Base-by-base conservation (phyloP, 169 alveolate genomes). In the Plasmodium coatneyi region DNA sequence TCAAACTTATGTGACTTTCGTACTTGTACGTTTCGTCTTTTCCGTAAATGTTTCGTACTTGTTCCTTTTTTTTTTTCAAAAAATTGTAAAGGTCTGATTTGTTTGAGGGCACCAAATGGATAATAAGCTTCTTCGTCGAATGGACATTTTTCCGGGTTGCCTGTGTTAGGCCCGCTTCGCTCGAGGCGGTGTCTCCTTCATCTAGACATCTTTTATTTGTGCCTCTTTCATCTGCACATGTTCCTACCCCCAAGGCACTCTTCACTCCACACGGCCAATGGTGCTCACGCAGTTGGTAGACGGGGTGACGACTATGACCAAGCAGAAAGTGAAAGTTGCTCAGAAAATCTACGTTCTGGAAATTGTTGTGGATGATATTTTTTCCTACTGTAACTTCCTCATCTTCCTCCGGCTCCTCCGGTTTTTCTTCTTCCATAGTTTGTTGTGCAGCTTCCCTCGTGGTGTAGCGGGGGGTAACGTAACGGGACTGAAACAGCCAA, bases 1-100 rank as follows among this genome's bases (percentile, higher is more conserved):
- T 90, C 28, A 90, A 66, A 66, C 94, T 90, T 66, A 90, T 90
- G 71, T 90, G 94, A n/a, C 71, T 39, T 43, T 90, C 94, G 60
- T 90, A 90, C 70, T 80, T 80, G 72, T 90, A 90, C 5, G 94
- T 90, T 28, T 90, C 94, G 43, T 90, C 94, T 0, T 34, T 28
- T 14, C 94, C 94, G 70, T 80, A 90, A 6, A 43, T 39, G 30
- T 56, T 79, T 32, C 56, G 80, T 4, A 90, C 94, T 71, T 90
- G 84, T 22, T 80, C 60, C 72, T 90, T 90, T 81, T 70, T 90
- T 30, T 90, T 70, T 25, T 79, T 80, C 28, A 90, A 36, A 54
- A 80, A 90, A 16, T 28, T 66, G 83, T 90, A 81, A 70, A 90
- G 72, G 7, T 66, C 16, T 1, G 94, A 90, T 41, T 90, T 90